A percentile compares a stretch with the other conserved stretches of the same genome.
phyloP scores from a whole-genome alignment of 768 basidiomycete genomes.

The Boletellus ananiceps region DNA sequence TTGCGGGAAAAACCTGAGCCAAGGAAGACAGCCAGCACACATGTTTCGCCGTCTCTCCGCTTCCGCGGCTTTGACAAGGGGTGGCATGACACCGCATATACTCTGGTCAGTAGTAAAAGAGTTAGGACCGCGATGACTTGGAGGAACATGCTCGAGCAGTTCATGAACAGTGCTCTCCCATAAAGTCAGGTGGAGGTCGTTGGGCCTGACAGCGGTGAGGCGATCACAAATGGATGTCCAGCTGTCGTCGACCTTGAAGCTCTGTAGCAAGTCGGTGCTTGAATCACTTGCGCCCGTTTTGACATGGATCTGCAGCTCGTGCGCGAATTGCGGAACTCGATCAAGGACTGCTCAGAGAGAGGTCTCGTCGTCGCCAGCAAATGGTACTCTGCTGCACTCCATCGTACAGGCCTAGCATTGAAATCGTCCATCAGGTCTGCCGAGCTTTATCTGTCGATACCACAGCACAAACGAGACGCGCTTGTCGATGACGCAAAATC shows the following conservation, averaged over 20 bases:
- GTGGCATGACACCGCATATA: constrained; percentile 15
- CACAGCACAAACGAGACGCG: constrained; percentile 41
- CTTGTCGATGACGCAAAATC: constrained; percentile 23
- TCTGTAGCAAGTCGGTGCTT: background rate
- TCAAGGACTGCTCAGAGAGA: constrained; percentile 70
- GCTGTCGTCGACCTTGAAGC: too few species aligned
- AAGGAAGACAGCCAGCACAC: constrained; percentile 76
- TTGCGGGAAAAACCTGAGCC: constrained; percentile 70
- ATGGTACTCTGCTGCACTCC: constrained; percentile 48
- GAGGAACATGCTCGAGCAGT: constrained; percentile 11
- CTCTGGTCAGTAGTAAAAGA: constrained; percentile 18
- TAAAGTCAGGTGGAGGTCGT: background rate
- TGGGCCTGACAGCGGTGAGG: background rate
- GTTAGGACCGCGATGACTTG: constrained; percentile 2
- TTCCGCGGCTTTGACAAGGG: constrained; percentile 9
- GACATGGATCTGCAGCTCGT: constrained; percentile 48
- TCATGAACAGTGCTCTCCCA: background rate
- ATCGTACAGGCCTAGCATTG: constrained; percentile 11
- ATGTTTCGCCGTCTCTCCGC: constrained; percentile 26
- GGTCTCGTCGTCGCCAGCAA: constrained; percentile 69
- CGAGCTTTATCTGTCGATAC: constrained; percentile 64
- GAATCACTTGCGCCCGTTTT: background rate
- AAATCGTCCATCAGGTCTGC: constrained; percentile 54
- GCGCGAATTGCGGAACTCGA: constrained; percentile 54
- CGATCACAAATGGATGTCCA: constrained; percentile 2